A percentile compares a stretch with the other conserved stretches of the same genome.
phyloP scores from a whole-genome alignment of 1,139 yeast genomes.

The Geotrichum macrosporum region DNA sequence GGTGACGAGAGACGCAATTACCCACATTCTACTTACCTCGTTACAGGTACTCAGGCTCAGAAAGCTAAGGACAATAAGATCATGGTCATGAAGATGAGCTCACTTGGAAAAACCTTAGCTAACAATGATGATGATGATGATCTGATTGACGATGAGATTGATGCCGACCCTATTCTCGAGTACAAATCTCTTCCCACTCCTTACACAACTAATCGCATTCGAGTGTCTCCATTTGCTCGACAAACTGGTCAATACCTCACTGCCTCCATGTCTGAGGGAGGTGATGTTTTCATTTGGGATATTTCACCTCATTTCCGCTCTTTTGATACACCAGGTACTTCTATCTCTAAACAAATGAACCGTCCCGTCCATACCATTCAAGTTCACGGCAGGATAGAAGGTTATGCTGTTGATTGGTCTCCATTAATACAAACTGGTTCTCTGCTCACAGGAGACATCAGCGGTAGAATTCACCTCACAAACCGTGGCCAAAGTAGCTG shows the following conservation, averaged over 20 bases:
- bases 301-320: conserved; percentile 74
- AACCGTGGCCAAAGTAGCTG: conserved; percentile 73
- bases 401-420: conserved; percentile 97
- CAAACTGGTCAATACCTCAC: conserved; percentile 76
- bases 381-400: conserved; percentile 92
- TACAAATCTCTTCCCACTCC: conserved; percentile 71
- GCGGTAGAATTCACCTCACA: conserved; percentile 78
- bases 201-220: conserved; percentile 82
- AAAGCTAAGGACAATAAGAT: conserved; percentile 83
- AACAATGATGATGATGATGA: conserved; percentile 71
- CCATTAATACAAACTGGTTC: conserved; percentile 78
- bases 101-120: conserved; percentile 77
- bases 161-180: conserved; percentile 82
- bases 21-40: conserved; percentile 81
- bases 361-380: conserved; percentile 81
- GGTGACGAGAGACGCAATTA: conserved; percentile 86
- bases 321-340: conserved; percentile 81
- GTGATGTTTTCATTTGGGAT: conserved; percentile 85
- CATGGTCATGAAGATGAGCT: conserved; percentile 75
- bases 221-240: conserved; percentile 78
- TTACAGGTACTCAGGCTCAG: conserved; percentile 94
- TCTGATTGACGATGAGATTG: conserved; percentile 66
- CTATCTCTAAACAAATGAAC: conserved; percentile 70
- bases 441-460: conserved; percentile 80
- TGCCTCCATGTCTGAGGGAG: conserved; percentile 85